Evolutionary conservation across 345 rosid genomes (phyloP).

Genomic region (Salix purpurea): DNA sequence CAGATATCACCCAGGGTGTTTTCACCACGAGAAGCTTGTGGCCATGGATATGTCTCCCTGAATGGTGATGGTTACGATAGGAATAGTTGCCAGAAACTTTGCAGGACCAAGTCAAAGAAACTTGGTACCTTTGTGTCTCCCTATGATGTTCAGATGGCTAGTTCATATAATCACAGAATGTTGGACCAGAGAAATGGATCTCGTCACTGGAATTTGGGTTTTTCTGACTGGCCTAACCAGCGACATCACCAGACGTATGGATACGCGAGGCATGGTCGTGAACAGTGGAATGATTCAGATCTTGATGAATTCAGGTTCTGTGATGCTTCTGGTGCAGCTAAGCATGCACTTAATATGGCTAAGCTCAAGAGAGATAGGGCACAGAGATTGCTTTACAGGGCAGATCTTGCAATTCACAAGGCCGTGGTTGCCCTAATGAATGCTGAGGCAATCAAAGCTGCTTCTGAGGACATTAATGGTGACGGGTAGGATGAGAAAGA

Average conservation of each 20-base stretch:
- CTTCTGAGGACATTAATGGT: slow-evolving; percentile 42
- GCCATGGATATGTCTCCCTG: slow-evolving; percentile 37
- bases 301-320: slow-evolving; percentile 59
- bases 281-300: slow-evolving; percentile 47
- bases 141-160: slow-evolving; percentile 29
- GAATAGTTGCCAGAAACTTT: slow-evolving; percentile 43
- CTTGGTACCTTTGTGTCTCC: slow-evolving; percentile 26
- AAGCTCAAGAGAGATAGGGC: slow-evolving; percentile 80
- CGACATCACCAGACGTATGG: slow-evolving; percentile 31
- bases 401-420: slow-evolving; percentile 85
- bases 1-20: slow-evolving; percentile 45
- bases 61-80: slow-evolving; percentile 48
- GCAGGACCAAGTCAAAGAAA: slow-evolving; percentile 46
- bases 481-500: slow-evolving; percentile 32
- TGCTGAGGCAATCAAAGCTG: slow-evolving; percentile 77
- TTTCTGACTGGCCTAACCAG: slow-evolving; percentile 50
- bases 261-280: slow-evolving; percentile 34
- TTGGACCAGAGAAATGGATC: slow-evolving; percentile 46
- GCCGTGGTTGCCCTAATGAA: slow-evolving; percentile 81
- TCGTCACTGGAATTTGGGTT: slow-evolving; percentile 43
- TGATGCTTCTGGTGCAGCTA: slow-evolving; percentile 80
- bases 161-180: slow-evolving; percentile 32
- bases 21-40: slow-evolving; percentile 34
- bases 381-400: slow-evolving; percentile 64
- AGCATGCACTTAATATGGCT: slow-evolving; percentile 57